A percentile compares a stretch with the other conserved stretches of the same genome.
Evolutionary conservation across 805 yeast species (phyloP).

Genomic region (Metschnikowia cerradonensis): DNA sequence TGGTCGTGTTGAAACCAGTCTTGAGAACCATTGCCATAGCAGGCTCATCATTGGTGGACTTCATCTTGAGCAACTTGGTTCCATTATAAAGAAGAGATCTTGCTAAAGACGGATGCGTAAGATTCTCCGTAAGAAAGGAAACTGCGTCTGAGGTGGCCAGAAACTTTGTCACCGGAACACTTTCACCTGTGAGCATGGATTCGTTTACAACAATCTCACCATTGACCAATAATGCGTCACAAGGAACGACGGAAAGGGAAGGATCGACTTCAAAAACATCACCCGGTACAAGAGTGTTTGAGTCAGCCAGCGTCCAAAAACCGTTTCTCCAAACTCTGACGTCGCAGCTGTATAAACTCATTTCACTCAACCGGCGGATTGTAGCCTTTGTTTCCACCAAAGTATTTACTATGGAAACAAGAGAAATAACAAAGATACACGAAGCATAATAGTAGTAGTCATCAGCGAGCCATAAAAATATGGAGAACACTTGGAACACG

Average conservation of each 20-base stretch:
- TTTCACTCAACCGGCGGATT: slow-evolving; percentile 63
- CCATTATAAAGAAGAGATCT: slow-evolving; percentile 82
- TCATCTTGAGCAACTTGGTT: slow-evolving; percentile 80
- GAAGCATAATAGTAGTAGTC: slow-evolving; percentile 90
- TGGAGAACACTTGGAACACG: slow-evolving; percentile 89
- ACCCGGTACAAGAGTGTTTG: slow-evolving; percentile 88
- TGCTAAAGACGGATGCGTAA: slow-evolving; percentile 62
- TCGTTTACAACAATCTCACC: slow-evolving; percentile 98
- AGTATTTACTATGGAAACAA: slow-evolving; percentile 74
- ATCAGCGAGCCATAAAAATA: slow-evolving; percentile 87
- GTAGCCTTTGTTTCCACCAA: slow-evolving; percentile 81
- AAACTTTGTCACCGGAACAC: slow-evolving; percentile 88
- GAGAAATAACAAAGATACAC: slow-evolving; percentile 84
- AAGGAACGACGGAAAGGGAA: slow-evolving; percentile 66
- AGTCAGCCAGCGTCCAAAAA: slow-evolving; percentile 80
- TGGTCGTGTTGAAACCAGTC: slow-evolving; percentile 93
- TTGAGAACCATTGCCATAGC: slow-evolving; percentile 85
- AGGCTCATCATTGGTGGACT: slow-evolving; percentile 65
- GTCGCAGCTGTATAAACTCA: slow-evolving; percentile 72
- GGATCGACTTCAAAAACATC: slow-evolving; percentile 94
- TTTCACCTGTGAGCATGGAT: slow-evolving; percentile 97
- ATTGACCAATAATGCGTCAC: slow-evolving; percentile 79
- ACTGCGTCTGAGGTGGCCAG: slow-evolving; percentile 64
- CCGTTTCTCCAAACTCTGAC: slow-evolving; percentile 89
- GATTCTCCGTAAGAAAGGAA: slow-evolving; percentile 51